Percentiles rank a stretch among this genome's conserved stretches.
Evolutionary conservation across 2,329 filamentous ascomycete species (phyloP).

Genomic region (Penicillium fuscoglaucum): DNA sequence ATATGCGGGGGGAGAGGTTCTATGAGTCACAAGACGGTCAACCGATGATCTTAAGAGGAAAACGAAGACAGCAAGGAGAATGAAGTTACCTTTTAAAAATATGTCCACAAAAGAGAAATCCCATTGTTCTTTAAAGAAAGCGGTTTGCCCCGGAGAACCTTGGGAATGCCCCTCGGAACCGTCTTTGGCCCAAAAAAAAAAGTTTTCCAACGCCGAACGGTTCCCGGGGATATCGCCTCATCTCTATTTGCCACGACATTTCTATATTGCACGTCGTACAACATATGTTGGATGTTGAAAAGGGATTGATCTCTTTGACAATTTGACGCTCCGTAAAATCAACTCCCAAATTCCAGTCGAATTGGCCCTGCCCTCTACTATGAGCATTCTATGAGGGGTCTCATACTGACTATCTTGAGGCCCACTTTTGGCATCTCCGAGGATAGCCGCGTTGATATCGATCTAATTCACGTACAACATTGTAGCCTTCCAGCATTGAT

Average conservation of each 20-base stretch:
- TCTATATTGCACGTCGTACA: neutral
- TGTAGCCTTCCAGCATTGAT: neutral
- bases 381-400: slow-evolving; percentile 4
- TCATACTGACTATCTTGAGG: slow-evolving; percentile 9
- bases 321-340: neutral
- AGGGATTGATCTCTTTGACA: neutral
- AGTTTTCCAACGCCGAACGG: slow-evolving; percentile 22
- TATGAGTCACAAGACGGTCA: slow-evolving; percentile 16
- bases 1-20: neutral
- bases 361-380: slow-evolving; percentile 2
- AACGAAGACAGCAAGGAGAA: neutral
- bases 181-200: slow-evolving; percentile 17
- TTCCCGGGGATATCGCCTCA: slow-evolving; percentile 6
- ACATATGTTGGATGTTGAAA: neutral
- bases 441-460: slow-evolving; percentile 13
- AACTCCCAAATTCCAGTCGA: neutral
- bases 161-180: neutral
- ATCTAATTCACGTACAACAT: neutral
- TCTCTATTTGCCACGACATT: slow-evolving; percentile 7
- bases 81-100: neutral
- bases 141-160: slow-evolving; percentile 22
- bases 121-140: slow-evolving; percentile 11
- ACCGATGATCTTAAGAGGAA: neutral
- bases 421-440: slow-evolving; percentile 19
- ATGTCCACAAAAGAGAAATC: neutral